Base-by-base conservation (phyloP, 129 eudicot genomes). In the Tagetes patula region DNA sequence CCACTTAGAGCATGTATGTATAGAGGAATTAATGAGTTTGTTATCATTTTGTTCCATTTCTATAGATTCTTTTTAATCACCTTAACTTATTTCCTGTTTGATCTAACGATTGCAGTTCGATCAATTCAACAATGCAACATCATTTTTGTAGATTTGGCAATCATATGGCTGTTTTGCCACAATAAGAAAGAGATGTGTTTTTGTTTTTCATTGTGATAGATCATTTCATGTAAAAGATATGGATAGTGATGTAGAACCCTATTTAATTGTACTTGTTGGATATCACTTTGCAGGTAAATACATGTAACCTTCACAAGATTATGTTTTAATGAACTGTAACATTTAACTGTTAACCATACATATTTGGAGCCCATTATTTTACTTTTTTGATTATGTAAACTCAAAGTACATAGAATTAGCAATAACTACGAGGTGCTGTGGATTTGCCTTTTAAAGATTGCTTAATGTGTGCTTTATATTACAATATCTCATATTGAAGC, bases 221-320 rank as follows among this genome's bases (percentile, higher is more conserved):
- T 8, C 71, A 64, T 74, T 74, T 64, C 63, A 12, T 74, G 79
- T 50, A 50, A 74, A 30, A 50, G 53, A 46, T 50, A 6, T n/a
- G 63, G 6, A 55, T 71, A 55, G 37, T 14, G 75, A 71, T 55
- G 0, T 43, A 13, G 49, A 3, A 6, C 69, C 69, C 12, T 64
- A 13, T 0, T 64, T 64, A 5, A 1, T n/a, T 63, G 47, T 14
- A n/a, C 69, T 5, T 64, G 12, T n/a, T 63, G 47, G 13, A 30
- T 27, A 66, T 66, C 71, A 66, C 34, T 13, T 20, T 66, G 14
- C 9, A 42, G 52, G 13, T 27, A 30, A 20, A 30, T 66, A 42
- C n/a, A 66, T 66, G 71, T 42, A 66, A 31, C 48, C 33, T 39
- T 64, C 36, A 39, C 1, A 8, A 39, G 27, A 64, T 40, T 64